Conservation (phyloP, 139 green algal species). For the Coelastrella sp. region DNA sequence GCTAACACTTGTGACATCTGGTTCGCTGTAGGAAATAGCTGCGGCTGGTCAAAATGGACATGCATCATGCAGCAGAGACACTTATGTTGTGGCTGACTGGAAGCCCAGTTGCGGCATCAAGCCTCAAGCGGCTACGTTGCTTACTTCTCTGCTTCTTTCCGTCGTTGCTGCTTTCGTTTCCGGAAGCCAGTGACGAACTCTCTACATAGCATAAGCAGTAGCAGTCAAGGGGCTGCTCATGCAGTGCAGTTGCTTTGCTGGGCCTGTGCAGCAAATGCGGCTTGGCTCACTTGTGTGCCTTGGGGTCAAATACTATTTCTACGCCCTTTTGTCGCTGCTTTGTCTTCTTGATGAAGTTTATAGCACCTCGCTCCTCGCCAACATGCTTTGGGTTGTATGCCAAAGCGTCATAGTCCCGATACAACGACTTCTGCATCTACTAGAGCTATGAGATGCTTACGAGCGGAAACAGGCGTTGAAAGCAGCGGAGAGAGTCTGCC, state of each 20-base stretch:
- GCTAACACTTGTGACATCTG: no score
- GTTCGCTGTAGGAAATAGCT: no score
- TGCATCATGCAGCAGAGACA: no score
- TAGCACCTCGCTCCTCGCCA: slow-evolving; percentile 29
- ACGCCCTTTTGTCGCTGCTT: slow-evolving; percentile 62
- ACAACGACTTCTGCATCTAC: background rate
- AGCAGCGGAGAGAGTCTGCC: background rate
- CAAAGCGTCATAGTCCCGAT: slow-evolving; percentile 60
- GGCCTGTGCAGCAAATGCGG: background rate
- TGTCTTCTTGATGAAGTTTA: slow-evolving; percentile 64
- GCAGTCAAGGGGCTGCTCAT: background rate
- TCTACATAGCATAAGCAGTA: slow-evolving; percentile 51
- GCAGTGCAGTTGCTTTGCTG: background rate
- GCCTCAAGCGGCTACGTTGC: background rate
- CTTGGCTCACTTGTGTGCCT: slow-evolving; percentile 69
- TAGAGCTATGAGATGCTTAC: background rate
- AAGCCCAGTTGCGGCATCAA: background rate
- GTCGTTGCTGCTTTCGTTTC: slow-evolving; percentile 79
- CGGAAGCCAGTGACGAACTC: slow-evolving; percentile 81
- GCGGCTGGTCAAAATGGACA: no score
- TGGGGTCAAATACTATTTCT: slow-evolving; percentile 78
- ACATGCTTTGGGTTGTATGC: slow-evolving; percentile 30
- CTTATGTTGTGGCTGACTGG: no score
- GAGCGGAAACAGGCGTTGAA: background rate
- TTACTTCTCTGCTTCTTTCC: slow-evolving; percentile 72